These are phyloP conservation scores for Ophiostoma fasciatum DNA, from an alignment of 2,329 filamentous ascomycete species.

Conservation along the genomic window DNA sequence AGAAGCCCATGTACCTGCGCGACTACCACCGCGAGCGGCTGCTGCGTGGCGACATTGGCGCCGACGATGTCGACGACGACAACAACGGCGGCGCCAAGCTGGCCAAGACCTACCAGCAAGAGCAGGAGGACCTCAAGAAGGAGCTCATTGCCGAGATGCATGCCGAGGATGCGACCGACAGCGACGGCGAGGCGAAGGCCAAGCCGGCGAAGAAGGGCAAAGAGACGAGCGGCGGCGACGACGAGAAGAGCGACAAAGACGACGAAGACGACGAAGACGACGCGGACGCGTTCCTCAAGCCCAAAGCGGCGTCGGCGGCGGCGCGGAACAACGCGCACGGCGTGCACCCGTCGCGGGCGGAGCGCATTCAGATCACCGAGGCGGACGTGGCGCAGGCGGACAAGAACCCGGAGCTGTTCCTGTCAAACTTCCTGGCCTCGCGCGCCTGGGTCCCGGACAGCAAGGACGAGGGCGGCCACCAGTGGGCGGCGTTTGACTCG, in stretches of 20 bases:
- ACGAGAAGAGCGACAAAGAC: constrained; percentile 28
- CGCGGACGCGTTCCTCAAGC: constrained; percentile 63
- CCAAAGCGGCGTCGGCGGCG: constrained; percentile 35
- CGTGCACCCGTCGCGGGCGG: constrained; percentile 41
- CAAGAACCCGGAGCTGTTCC: constrained; percentile 71
- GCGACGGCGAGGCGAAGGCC: constrained; percentile 32
- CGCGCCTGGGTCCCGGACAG: constrained; percentile 63
- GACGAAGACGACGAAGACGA: constrained; percentile 46
- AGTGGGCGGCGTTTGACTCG: constrained; percentile 75
- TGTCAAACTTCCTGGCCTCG: constrained; percentile 92
- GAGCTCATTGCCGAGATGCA: constrained; percentile 71
- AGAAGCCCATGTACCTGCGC: constrained; percentile 71
- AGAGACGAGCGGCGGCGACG: constrained; percentile 29
- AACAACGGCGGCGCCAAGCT: constrained; percentile 19
- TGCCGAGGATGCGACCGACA: constrained; percentile 41
- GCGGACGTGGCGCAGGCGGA: constrained; percentile 62
- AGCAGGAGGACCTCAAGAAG: constrained; percentile 72
- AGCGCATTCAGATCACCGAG: constrained; percentile 33
- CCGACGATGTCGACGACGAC: constrained; percentile 41
- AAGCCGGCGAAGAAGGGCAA: constrained; percentile 58
- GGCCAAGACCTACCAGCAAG: constrained; percentile 66
- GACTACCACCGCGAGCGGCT: constrained; percentile 88
- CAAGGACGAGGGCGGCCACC: constrained; percentile 34
- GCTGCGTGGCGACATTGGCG: constrained; percentile 53
- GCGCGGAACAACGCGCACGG: constrained; percentile 30